Conservation (phyloP, 2,329 filamentous ascomycete species). For the Penicillium sp. region DNA sequence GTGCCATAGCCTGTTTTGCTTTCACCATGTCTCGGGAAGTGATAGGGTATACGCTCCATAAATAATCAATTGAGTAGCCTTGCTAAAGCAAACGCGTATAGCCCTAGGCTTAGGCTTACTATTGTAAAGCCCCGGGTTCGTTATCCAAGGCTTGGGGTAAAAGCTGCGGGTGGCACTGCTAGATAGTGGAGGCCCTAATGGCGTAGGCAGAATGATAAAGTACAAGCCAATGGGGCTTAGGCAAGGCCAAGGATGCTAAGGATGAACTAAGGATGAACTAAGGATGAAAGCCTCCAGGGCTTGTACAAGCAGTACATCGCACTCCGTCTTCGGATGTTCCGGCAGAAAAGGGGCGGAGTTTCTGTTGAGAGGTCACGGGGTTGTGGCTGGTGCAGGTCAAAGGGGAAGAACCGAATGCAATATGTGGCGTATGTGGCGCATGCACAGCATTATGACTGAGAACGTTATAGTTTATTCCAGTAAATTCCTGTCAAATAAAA, state of each 20-base stretch:
- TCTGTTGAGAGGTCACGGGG: slow-evolving; percentile 1
- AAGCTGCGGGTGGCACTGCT: slow-evolving; percentile 1
- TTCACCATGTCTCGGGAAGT: not conserved
- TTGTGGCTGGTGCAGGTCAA: slow-evolving; percentile 3
- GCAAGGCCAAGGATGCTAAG: not conserved
- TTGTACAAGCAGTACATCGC: not conserved
- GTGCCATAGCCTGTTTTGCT: not conserved
- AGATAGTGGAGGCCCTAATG: not conserved
- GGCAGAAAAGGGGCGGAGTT: slow-evolving; percentile 6
- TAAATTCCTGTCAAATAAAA: not conserved
- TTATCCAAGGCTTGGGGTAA: not conserved
- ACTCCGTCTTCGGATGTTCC: not conserved
- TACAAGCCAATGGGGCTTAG: slow-evolving; percentile 1
- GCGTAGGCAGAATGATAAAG: slow-evolving; percentile 8
- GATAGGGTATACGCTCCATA: not conserved
- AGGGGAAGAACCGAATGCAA: too few relatives aligned
- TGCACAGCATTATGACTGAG: not conserved
- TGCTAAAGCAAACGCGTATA: not conserved
- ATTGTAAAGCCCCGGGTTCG: not conserved
- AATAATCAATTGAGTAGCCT: slow-evolving; percentile 8
- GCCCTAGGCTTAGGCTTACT: not conserved
- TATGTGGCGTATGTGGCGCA: slow-evolving; percentile 11
- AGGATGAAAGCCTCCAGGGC: not conserved
- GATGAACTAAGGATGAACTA: too few relatives aligned
- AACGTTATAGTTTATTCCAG: not conserved